A percentile compares a stretch with the other conserved stretches of the same genome.
phyloP scores from a whole-genome alignment of 495 filamentous ascomycete species.

The Clohesyomyces aquaticus region DNA sequence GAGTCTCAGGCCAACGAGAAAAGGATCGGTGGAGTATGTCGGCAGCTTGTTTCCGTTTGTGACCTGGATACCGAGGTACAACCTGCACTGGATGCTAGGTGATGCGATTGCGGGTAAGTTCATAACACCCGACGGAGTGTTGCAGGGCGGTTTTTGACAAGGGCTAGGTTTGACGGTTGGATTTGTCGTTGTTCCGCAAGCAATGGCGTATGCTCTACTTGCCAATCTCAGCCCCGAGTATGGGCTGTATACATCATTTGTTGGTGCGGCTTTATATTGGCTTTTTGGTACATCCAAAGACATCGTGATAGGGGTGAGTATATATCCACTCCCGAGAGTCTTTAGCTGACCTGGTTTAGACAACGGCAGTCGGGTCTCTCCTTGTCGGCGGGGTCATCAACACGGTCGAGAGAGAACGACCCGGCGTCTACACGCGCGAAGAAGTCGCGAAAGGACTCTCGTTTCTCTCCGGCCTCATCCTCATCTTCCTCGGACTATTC shows the following conservation, averaged over 20 bases:
- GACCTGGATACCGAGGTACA: slow-evolving; percentile 21
- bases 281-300: slow-evolving; percentile 25
- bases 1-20: slow-evolving; percentile 3
- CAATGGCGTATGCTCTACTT: slow-evolving; percentile 29
- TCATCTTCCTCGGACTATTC: slow-evolving; percentile 24
- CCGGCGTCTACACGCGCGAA: slow-evolving; percentile 20
- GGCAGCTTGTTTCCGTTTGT: slow-evolving; percentile 14
- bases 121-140: too few species aligned
- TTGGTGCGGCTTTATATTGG: slow-evolving; percentile 21
- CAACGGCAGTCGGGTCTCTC: slow-evolving; percentile 24
- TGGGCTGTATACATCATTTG: slow-evolving; percentile 23
- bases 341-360: background rate
- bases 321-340: background rate
- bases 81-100: slow-evolving; percentile 23
- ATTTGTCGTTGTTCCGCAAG: slow-evolving; percentile 25
- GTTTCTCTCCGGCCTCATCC: slow-evolving; percentile 15
- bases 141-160: background rate
- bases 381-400: slow-evolving; percentile 19
- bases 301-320: slow-evolving; percentile 22
- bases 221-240: slow-evolving; percentile 18
- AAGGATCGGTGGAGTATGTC: slow-evolving; percentile 3
- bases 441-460: slow-evolving; percentile 20
- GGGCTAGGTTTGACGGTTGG: slow-evolving; percentile 15
- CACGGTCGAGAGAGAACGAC: slow-evolving; percentile 6
- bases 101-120: slow-evolving; percentile 25